Base-by-base conservation (phyloP, 192 early-diverging fungal genomes). In the Dissophora ornata region DNA sequence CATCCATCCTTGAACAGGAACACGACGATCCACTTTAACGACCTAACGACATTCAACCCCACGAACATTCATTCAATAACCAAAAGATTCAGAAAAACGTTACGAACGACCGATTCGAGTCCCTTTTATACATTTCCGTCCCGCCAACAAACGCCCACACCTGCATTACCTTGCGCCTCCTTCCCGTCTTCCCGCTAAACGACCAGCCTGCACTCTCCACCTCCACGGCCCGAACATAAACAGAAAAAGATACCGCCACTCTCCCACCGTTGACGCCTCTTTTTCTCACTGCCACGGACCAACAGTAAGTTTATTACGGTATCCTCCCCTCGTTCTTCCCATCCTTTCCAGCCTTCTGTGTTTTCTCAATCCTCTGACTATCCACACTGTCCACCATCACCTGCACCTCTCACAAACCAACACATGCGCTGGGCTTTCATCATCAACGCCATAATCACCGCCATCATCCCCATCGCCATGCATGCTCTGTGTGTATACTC, bases 121-220 rank as follows among this genome's bases (percentile, higher is more conserved):
- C n/a, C 56, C 56, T 57, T 57, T 57, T 57, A 57, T 57, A 57
- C 25, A 57, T 57, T 57, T 57, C 34, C 34, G 22, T 25, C 56
- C 56, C 36, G 40, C 36, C 38, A 16, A 21, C 15, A 19, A 21
- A 41, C 56, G 22, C 41, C 40, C 24, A 40, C 16, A 32, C 40
- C 12, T 33, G 10, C 38, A 25, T 21, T 21, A 12, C 28, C 13
- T 34, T 30, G 16, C 32, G 11, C 30, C 5, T 16, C 26, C n/a
- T 18, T 34, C 53, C 21, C 33, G 12, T 42, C 55, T 57, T 57
- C 55, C 55, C 55, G 38, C 36, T 21, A 7, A 4, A 49, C 47
- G 4, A 1, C 47, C 10, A 25, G n/a, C 51, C 16, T 18, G 15
- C 30, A 30, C 12, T 32, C 18, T 24, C 12, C 12, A 30, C 16